Conservation (phyloP, 2,329 filamentous ascomycete genomes). For the Aspergillus ibericus region DNA sequence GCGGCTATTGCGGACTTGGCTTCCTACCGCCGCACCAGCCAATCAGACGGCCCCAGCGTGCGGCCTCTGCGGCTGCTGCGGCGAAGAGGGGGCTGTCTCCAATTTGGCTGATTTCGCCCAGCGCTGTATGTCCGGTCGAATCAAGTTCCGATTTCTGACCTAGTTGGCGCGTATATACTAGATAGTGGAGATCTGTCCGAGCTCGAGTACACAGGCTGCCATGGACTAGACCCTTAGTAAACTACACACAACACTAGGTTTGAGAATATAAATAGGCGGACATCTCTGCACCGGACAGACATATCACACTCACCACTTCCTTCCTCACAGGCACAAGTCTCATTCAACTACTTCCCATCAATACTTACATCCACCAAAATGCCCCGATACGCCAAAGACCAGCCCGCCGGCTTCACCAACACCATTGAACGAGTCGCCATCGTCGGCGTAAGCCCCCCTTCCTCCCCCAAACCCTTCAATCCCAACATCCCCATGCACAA, state of each 20-base stretch:
- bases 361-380: slow-evolving; percentile 16
- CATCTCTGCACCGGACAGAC: no score
- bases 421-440: slow-evolving; percentile 40
- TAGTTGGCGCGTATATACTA: not conserved
- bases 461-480: not conserved
- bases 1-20: slow-evolving; percentile 21
- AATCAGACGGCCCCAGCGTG: slow-evolving; percentile 2
- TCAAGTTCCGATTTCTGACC: not conserved
- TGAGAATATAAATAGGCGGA: no score
- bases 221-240: no score
- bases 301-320: no score
- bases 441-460: slow-evolving; percentile 34
- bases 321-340: no score
- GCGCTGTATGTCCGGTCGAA: slow-evolving; percentile 3
- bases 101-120: not conserved
- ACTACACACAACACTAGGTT: no score
- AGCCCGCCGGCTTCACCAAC: slow-evolving; percentile 30
- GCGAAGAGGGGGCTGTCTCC: slow-evolving; percentile 6
- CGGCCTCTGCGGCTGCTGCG: slow-evolving; percentile 21
- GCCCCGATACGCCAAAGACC: slow-evolving; percentile 26
- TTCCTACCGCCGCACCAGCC: slow-evolving; percentile 9
- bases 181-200: not conserved
- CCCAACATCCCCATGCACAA: not conserved
- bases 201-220: no score
- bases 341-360: no score